Evolutionary conservation across 2,329 filamentous ascomycete species (phyloP), one percentile per base, ranked within the genome.

Genomic region (Alternaria atra): DNA sequence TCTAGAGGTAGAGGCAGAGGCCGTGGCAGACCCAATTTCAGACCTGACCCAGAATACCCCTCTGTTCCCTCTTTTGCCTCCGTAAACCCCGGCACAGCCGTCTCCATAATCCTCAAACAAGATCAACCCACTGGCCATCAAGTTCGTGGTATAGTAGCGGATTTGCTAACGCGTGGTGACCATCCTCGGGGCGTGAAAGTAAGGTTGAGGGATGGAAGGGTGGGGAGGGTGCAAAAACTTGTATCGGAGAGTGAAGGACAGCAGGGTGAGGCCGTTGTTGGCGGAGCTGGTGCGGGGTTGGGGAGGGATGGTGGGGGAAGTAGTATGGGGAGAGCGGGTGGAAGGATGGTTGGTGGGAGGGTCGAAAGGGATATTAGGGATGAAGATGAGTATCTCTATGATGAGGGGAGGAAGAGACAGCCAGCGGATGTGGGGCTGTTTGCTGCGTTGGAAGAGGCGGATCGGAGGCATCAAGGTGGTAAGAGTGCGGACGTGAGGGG

Each of bases 181-280:
- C 91, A 94, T 70, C 90, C 90, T 3, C 85, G 90, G 9, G 91
- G 91, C 35, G 91, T 94, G 80, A 94, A 94, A 77, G 91, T 94
- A 25, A 86, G 91, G 2, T 82, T 94, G 6, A 80, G 81, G 1
- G 90, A 91, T 74, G 91, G 91, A 1, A 84, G 90, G 27, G 86
- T 94, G 3, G 91, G 91, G 2, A 82, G 91, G 15, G 91, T 94
- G 29, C 91, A 94, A 77, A 81, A 84, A 44, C 84, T 92, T 77
- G 81, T 78, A 2, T 60, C 15, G 55, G 73, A 44, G 63, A 61
- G 40, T 2, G 69, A 73, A 30, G 61, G 71, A 0, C 23, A 59
- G 40, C 56, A 46, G 20, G 75, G 74, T 9, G 73, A 76, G 61
- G 66, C 60, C n/a, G 17, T 65, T 20, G 75, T 68, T 54, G 72